Percentiles rank a stretch among this genome's conserved stretches.
phyloP scores from a whole-genome alignment of 2,329 filamentous ascomycete genomes.

The Cadophora sp. region DNA sequence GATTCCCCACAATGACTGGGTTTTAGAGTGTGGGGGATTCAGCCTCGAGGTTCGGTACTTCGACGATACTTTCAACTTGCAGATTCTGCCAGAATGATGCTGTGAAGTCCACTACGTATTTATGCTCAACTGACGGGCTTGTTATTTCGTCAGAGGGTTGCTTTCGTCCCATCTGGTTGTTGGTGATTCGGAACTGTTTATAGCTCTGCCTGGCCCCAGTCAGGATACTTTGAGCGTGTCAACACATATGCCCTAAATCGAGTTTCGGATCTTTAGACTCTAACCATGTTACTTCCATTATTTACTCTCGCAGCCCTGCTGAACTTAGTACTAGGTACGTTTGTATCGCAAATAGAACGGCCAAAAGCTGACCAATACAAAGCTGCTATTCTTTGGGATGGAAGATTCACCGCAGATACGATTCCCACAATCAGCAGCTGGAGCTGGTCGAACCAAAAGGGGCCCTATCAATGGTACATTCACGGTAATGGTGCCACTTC shows the following conservation, averaged over 20 bases:
- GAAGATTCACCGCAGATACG: conserved; percentile 66
- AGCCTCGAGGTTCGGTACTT: conserved; percentile 20
- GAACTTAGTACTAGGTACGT: not conserved
- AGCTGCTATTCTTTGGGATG: conserved; percentile 64
- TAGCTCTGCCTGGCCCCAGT: not conserved
- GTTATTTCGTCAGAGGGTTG: not conserved
- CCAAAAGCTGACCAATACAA: not conserved
- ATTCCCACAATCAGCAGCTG: conserved; percentile 63
- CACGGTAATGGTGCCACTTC: conserved; percentile 60
- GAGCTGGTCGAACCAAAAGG: conserved; percentile 71
- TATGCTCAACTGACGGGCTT: conserved; percentile 15
- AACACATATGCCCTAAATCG: not conserved
- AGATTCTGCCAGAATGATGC: conserved; percentile 23
- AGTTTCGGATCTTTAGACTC: not conserved
- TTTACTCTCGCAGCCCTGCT: not conserved
- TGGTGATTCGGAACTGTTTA: not conserved
- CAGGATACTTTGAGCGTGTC: not conserved
- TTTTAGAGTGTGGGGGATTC: conserved; percentile 15
- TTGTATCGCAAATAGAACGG: too few relatives aligned
- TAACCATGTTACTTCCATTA: not conserved
- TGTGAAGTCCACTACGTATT: not conserved
- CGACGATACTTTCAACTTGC: not conserved
- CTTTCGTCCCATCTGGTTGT: not conserved
- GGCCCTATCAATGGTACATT: conserved; percentile 78
- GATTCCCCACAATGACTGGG: conserved; percentile 17